phyloP scores from a whole-genome alignment of 2,329 filamentous ascomycete species.

The Monosporascus cannonballus region DNA sequence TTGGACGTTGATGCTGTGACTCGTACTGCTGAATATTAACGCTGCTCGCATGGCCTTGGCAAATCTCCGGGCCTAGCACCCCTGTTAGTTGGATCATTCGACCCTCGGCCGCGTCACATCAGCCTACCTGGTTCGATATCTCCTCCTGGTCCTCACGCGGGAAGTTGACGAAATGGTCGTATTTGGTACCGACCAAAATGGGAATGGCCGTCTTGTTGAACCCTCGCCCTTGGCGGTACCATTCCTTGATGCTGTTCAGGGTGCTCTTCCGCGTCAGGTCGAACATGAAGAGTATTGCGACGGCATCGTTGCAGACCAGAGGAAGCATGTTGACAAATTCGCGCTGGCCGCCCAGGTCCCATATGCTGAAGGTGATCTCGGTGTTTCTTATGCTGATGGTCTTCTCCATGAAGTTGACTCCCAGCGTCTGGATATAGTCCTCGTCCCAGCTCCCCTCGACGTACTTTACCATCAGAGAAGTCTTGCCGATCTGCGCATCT shows the following conservation, averaged over 20 bases:
- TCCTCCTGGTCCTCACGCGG: conserved; percentile 96
- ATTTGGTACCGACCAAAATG: conserved; percentile 94
- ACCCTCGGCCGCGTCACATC: not conserved
- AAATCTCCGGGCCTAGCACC: conserved; percentile 79
- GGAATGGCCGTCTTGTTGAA: conserved; percentile 99
- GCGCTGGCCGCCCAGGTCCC: conserved; percentile 95
- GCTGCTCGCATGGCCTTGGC: conserved; percentile 98
- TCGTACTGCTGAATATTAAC: conserved; percentile 97
- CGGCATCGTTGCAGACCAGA: conserved; percentile 97
- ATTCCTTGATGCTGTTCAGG: conserved; percentile 98
- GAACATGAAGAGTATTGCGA: conserved; percentile 99
- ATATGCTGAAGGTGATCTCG: conserved; percentile 99
- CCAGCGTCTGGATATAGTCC: conserved; percentile 97
- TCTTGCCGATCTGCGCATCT: conserved; percentile 98
- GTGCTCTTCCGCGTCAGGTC: conserved; percentile 97
- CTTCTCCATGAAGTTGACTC: conserved; percentile 99
- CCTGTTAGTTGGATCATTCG: conserved; percentile 10
- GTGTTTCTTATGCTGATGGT: conserved; percentile 99
- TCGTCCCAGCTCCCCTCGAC: conserved; percentile 99
- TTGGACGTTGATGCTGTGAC: conserved; percentile 98
- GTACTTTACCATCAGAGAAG: conserved; percentile 98
- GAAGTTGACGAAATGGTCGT: conserved; percentile 99
- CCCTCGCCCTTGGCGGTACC: conserved; percentile 94
- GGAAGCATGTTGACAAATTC: conserved; percentile 99
- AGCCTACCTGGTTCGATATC: conserved; percentile 81